Evolutionary conservation across 1,139 yeast species (phyloP), one percentile per base, ranked within the genome.

Genomic region (Kurtzmaniella natalensis): DNA sequence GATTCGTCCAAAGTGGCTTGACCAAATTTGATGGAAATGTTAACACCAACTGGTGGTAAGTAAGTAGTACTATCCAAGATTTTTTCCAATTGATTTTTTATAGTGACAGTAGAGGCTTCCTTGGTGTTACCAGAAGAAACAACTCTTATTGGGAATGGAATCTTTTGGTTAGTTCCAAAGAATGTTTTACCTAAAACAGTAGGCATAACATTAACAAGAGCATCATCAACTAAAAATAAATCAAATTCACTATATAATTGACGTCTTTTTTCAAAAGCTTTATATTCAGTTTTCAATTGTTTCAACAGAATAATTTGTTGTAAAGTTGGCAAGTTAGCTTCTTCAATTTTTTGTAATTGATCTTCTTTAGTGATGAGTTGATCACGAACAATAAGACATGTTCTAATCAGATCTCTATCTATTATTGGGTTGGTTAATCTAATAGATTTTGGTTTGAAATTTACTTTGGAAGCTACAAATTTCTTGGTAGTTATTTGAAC

Each of bases 141-240:
- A 23, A 80, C 64, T 51, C 70, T 74, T 34, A 89, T 69, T 14
- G 94, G 79, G 34, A 88, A 55, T 27, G 97, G 97, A 20, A 80
- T 58, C 53, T 85, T 85, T 39, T 64, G 57, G 37, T 70, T 65
- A 40, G 67, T 66, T 23, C 50, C 57, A 57, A 81, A 84, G 53
- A 88, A 92, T 3, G 76, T 69, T 60, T 86, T 86, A 33, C 96
- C 96, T 44, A 92, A 66, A 29, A 83, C 62, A 45, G 81, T 78
- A 35, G 98, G 98, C 63, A 89, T 70, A 41, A 85, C 68, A 34
- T 88, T 79, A 37, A 87, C 69, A 32, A 89, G 70, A 26, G 83
- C 80, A 46, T 88, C 95, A 59, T 92, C 97, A 32, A 86, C 80
- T 33, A 92, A 57, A 55, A 92, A 86, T 41, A 88, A 48, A 50